Conservation (phyloP, 202 grass and related monocot species). For the Cymbopogon flexuosus region DNA sequence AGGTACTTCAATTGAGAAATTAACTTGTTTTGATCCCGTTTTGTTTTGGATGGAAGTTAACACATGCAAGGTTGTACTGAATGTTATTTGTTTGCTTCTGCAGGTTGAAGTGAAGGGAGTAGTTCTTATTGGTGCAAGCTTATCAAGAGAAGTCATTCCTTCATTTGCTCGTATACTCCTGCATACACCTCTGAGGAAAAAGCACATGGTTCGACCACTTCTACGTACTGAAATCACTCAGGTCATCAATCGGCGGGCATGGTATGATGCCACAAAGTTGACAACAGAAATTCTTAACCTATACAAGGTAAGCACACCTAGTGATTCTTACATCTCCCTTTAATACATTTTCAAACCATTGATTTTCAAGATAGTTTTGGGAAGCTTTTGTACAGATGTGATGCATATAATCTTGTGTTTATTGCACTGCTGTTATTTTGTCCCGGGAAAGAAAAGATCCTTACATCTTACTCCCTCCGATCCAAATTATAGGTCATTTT, state of each 20-base stretch:
- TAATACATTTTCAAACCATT: neutral
- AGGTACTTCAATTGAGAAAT: constrained; percentile 37
- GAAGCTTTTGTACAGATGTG: neutral
- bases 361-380: neutral
- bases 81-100: constrained; percentile 7
- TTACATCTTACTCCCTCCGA: neutral
- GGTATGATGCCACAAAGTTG: constrained; percentile 87
- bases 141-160: constrained; percentile 92
- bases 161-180: constrained; percentile 92
- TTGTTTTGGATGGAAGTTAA: constrained; percentile 9
- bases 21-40: neutral
- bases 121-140: constrained; percentile 79
- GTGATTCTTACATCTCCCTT: neutral
- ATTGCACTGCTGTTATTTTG: neutral
- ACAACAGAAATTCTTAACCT: constrained; percentile 76
- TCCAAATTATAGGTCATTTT: neutral
- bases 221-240: constrained; percentile 92
- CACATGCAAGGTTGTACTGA: constrained; percentile 10
- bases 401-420: neutral
- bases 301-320: constrained; percentile 65
- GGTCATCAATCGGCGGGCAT: constrained; percentile 87
- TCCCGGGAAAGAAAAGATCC: neutral
- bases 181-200: constrained; percentile 90
- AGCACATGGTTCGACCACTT: constrained; percentile 92
- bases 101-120: constrained; percentile 92